Conservation (phyloP, 768 basidiomycete genomes). For the Mycena chlorophos region DNA sequence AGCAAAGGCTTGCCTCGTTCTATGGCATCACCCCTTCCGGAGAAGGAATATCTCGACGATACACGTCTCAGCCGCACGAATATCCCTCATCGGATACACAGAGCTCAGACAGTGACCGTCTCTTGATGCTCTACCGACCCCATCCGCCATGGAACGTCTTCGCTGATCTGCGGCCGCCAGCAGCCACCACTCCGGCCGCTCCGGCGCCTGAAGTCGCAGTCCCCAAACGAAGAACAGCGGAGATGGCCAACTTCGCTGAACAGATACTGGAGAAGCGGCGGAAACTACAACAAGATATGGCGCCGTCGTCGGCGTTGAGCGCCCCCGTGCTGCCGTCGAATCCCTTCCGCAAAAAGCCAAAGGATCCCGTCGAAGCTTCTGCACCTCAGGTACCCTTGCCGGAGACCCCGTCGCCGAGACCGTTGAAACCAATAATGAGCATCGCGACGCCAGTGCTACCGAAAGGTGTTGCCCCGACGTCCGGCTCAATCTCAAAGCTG, state of each 20-base stretch:
- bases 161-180: slow-evolving; percentile 13
- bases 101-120: slow-evolving; percentile 25
- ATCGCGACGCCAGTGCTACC: slow-evolving; percentile 1
- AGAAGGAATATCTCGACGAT: neutral
- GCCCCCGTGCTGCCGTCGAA: slow-evolving; percentile 13
- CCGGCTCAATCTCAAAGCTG: slow-evolving; percentile 1
- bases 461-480: neutral
- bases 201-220: neutral
- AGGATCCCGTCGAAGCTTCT: neutral
- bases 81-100: slow-evolving; percentile 7
- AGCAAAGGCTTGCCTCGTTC: neutral
- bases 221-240: slow-evolving; percentile 12
- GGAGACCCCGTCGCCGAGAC: too few species aligned
- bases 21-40: neutral
- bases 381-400: neutral
- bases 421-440: slow-evolving; percentile 3
- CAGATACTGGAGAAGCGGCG: slow-evolving; percentile 15
- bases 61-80: slow-evolving; percentile 9
- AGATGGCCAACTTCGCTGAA: slow-evolving; percentile 10
- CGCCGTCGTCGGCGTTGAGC: neutral
- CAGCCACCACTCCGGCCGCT: neutral
- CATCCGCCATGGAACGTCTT: slow-evolving; percentile 39
- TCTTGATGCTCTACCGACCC: slow-evolving; percentile 37
- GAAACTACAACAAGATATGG: slow-evolving; percentile 3
- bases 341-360: slow-evolving; percentile 17